Conservation (phyloP, 495 filamentous ascomycete genomes). For the Penicillium verhagenii region DNA sequence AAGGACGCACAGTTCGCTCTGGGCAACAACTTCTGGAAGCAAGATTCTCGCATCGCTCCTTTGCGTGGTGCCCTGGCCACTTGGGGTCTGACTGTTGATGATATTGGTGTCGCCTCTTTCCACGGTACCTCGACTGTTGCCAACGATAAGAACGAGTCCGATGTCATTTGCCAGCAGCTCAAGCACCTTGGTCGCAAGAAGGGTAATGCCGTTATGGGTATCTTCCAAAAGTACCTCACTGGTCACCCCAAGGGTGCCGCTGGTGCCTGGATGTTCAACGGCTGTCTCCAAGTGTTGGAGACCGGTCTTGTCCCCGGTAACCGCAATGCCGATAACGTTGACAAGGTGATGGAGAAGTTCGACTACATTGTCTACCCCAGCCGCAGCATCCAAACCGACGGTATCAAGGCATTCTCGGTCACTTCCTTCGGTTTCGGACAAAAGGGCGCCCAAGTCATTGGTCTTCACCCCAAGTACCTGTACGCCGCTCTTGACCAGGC, state of each 20-base stretch:
- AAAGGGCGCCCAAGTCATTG: slow-evolving; percentile 96
- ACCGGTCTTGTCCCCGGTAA: slow-evolving; percentile 93
- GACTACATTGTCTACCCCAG: slow-evolving; percentile 97
- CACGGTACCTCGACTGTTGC: slow-evolving; percentile 98
- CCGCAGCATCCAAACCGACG: slow-evolving; percentile 93
- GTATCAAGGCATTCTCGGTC: slow-evolving; percentile 95
- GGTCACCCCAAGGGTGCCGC: slow-evolving; percentile 99
- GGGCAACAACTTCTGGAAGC: slow-evolving; percentile 98
- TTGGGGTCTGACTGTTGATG: slow-evolving; percentile 97
- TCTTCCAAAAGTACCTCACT: slow-evolving; percentile 99
- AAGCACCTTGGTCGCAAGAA: slow-evolving; percentile 91
- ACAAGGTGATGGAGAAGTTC: slow-evolving; percentile 93
- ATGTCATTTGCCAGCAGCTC: slow-evolving; percentile 95
- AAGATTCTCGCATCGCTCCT: slow-evolving; percentile 88
- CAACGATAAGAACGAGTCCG: slow-evolving; percentile 99
- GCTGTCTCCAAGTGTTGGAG: slow-evolving; percentile 91
- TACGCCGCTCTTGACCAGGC: slow-evolving; percentile 89
- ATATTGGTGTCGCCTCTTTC: slow-evolving; percentile 93
- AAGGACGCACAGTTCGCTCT: slow-evolving; percentile 87
- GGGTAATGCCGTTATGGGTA: slow-evolving; percentile 92
- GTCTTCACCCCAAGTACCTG: slow-evolving; percentile 93
- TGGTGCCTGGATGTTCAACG: slow-evolving; percentile 99
- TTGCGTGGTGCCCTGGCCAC: slow-evolving; percentile 92
- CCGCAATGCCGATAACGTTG: slow-evolving; percentile 96
- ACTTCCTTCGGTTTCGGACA: slow-evolving; percentile 99